Percentiles rank a stretch among this genome's conserved stretches.
phyloP scores from a whole-genome alignment of 2,329 filamentous ascomycete species.

The Cephalotrichum gorgonifer region DNA sequence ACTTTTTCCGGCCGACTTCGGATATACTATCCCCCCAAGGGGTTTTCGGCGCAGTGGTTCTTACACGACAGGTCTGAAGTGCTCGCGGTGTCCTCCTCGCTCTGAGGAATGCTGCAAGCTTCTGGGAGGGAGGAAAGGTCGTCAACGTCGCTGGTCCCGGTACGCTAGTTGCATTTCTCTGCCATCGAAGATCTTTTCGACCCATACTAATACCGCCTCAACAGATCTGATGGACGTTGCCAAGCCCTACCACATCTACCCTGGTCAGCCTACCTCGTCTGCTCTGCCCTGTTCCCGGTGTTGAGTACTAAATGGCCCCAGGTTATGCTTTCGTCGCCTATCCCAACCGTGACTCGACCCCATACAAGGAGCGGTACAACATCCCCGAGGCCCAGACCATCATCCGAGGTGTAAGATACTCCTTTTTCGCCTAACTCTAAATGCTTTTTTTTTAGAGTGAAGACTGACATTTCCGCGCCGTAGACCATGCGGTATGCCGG shows the following conservation, averaged over 20 bases:
- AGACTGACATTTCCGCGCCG: neutral
- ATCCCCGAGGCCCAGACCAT: constrained; percentile 60
- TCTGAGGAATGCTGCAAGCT: constrained; percentile 74
- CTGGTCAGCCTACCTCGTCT: neutral
- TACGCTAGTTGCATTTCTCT: neutral
- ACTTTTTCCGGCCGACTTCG: too few species aligned
- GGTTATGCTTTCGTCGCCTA: constrained; percentile 87
- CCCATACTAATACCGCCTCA: neutral
- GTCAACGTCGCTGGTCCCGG: constrained; percentile 45
- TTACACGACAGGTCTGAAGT: neutral
- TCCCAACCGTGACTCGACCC: constrained; percentile 82
- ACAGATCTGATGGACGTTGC: constrained; percentile 73
- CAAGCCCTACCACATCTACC: constrained; percentile 37
- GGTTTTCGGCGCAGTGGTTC: neutral
- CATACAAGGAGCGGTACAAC: constrained; percentile 75
- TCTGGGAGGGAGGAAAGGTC: constrained; percentile 69
- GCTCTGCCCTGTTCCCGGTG: neutral
- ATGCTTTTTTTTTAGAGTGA: too few species aligned
- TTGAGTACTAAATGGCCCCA: constrained; percentile 33
- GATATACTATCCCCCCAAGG: neutral
- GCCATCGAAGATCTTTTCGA: neutral
- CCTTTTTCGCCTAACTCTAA: too few species aligned
- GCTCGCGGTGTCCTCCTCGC: constrained; percentile 78
- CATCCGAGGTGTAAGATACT: too few species aligned
- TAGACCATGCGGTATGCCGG: constrained; percentile 56